A percentile compares a stretch with the other conserved stretches of the same genome.
phyloP scores from a whole-genome alignment of 192 early-diverging fungal genomes.

The Backusella parvicylindrica region DNA sequence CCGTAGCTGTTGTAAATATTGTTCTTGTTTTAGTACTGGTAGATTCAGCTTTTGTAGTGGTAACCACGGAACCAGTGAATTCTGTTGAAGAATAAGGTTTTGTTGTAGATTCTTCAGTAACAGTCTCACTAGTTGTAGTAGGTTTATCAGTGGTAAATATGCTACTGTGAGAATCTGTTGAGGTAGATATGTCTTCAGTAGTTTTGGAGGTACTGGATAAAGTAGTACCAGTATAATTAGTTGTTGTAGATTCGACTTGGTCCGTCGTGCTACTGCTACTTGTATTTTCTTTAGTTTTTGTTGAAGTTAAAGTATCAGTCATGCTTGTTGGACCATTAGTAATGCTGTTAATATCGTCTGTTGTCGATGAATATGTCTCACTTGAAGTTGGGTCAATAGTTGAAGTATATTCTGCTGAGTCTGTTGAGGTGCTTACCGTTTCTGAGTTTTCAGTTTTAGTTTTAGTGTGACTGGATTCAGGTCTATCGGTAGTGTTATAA shows the following conservation, averaged over 20 bases:
- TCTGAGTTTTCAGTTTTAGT: not conserved
- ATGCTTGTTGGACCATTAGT: not conserved
- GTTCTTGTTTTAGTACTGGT: not conserved
- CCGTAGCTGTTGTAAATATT: not conserved
- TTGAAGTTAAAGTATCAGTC: not conserved
- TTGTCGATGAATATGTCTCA: not conserved
- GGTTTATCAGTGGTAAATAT: not conserved
- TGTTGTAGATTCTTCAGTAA: not conserved
- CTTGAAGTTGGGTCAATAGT: not conserved
- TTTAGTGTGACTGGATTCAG: not conserved
- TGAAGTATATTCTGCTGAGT: not conserved
- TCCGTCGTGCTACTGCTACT: not conserved
- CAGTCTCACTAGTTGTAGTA: not conserved
- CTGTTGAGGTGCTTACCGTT: not conserved
- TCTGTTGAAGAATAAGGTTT: not conserved
- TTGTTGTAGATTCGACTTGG: not conserved
- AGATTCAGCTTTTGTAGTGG: not conserved
- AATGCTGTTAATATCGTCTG: not conserved
- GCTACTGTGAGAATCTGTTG: not conserved
- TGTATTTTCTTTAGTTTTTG: not conserved
- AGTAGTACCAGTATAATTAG: not conserved
- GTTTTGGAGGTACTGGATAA: too few relatives aligned
- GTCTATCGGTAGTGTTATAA: not conserved
- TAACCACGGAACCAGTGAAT: not conserved
- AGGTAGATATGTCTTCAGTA: not conserved